Base-by-base conservation (phyloP, 441 rosid genomes). In the Codiaeum variegatum region DNA sequence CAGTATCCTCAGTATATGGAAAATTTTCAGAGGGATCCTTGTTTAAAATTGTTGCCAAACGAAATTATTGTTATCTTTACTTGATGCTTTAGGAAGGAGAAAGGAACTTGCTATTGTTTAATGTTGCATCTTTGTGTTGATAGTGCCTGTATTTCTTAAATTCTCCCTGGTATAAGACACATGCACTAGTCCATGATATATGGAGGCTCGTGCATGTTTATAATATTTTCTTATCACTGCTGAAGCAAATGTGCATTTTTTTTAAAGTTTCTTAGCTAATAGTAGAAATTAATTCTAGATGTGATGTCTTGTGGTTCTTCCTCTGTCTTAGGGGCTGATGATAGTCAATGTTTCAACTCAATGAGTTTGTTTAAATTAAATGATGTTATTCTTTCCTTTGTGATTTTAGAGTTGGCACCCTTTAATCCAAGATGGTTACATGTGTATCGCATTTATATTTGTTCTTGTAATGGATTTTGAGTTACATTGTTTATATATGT, bases 401-500 rank as follows among this genome's bases (percentile, higher is more conserved):
- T 73, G 32, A 54, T 42, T 73, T 40, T 61, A 40, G 13, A 21
- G 70, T 42, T 62, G 28, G 47, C 46, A 32, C 52, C 24, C 31
- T 69, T 52, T 16, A 23, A 29, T 40, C 49, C 56, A 54, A 62
- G 10, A 42, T 21, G 19, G 15, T 55, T 12, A n/a, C 55, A 7
- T n/a, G 0, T 31, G 26, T 34, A 40, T 55, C 5, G 6, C 61
- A n/a, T 29, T 31, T 28, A 12, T 5, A 26, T 75, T 23, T 32
- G 18, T 70, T 66, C 52, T 61, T 67, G 42, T 26, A 69, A 19
- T 40, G 29, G 47, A 69, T 58, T 51, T n/a, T 56, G 28, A 55
- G 54, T 59, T 80, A 36, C 24, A 65, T 18, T 36, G n/a, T 63
- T 67, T 36, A 54, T 59, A 54, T 59, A 13, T 63, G 19, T 76